Conservation (phyloP, 2,329 filamentous ascomycete species). For the Blumeria hordei region DNA sequence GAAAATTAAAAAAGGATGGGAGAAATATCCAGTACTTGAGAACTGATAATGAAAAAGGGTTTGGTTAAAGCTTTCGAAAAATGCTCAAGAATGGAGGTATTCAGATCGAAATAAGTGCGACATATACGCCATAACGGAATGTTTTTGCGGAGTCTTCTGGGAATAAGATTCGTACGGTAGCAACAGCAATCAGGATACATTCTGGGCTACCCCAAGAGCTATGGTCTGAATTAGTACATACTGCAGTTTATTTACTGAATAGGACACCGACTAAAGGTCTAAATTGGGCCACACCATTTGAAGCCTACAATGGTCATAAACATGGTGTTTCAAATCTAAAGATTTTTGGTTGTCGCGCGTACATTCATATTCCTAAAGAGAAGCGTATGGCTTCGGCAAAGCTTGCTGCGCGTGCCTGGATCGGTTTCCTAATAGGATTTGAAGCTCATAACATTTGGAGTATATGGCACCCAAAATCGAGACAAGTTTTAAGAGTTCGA, state of each 20-base stretch:
- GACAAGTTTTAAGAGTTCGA: neutral
- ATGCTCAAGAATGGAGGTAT: neutral
- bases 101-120: neutral
- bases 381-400: neutral
- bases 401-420: neutral
- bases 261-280: neutral
- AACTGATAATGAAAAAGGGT: neutral
- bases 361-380: neutral
- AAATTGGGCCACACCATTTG: neutral
- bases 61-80: neutral
- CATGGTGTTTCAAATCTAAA: neutral
- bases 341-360: neutral
- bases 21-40: neutral
- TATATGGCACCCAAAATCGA: neutral
- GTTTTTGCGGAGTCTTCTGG: neutral
- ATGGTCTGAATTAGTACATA: neutral
- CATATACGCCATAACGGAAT: neutral
- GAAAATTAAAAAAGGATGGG: neutral
- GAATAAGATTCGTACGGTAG: neutral
- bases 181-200: neutral
- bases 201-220: neutral
- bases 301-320: neutral
- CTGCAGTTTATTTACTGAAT: neutral
- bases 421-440: neutral
- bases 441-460: constrained; percentile 1